Evolutionary conservation across 202 grass and related monocot genomes (phyloP), one percentile per base, ranked within the genome.

Genomic region (Bolboschoenoplectus hybrid): DNA sequence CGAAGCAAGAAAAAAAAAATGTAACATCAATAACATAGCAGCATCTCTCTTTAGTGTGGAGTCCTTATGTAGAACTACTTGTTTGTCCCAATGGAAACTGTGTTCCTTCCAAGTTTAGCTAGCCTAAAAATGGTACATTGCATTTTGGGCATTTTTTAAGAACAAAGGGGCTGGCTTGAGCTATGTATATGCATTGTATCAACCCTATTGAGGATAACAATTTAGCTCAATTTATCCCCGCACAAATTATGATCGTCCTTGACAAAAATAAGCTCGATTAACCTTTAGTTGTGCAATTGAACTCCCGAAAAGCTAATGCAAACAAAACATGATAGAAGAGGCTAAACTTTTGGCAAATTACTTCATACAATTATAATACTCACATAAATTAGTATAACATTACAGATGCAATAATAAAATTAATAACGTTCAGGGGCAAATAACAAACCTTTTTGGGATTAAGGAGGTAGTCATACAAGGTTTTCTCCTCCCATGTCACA

Each of bases 371-470:
- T 8, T 6, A 36, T 17, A 5, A 34, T 71, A 19, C 16, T 4
- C 45, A 1, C 13, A 17, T 16, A 3, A 73, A 20, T 46, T 14
- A 16, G 35, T 17, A 66, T 13, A 84, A 85, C 39, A 74, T 6
- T 76, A 65, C 13, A 72, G 38, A 55, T 17, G 35, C 0, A 12
- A 34, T 10, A 68, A 67, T 3, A 40, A 64, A 13, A 16, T 9
- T 55, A 68, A 50, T 14, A 58, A 58, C 17, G 5, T 14, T 13
- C 12, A 9, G 19, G 43, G 19, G 45, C 36, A 20, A 43, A 68
- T 19, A 50, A 10, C n/a, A 40, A 87, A 97, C 94, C 94, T 97
- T 97, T 86, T 97, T 97, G 60, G 91, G 94, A 63, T 97, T 97
- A 60, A 93, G 94, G 79, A 97, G 65, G 79, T 97, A 97, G 1